Base-by-base conservation (phyloP, 2,329 filamentous ascomycete genomes). In the Fusarium sp. region DNA sequence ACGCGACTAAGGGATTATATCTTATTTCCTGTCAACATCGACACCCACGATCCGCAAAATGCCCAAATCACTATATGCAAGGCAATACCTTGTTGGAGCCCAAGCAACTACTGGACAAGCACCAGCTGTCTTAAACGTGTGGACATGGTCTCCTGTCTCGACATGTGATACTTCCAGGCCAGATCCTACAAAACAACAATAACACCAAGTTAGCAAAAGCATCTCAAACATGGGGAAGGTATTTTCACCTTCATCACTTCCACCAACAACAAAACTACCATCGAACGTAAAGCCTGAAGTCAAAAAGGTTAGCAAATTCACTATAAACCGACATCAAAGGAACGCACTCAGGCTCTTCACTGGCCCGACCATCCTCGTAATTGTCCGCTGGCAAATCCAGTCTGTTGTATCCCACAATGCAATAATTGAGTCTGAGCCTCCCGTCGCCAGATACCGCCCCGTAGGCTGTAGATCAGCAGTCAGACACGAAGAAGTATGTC, bases 381-480 rank as follows among this genome's bases (percentile, higher is more conserved):
- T 85, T 3, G 92, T 94, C 68, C 91, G 88, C 77, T 91, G 88
- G 78, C 93, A 95, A 63, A 93, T 89, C 92, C 93, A 95, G 74
- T 93, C 91, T 45, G 87, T 87, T 8, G 93, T 95, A 77, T 95
- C 93, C 91, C 93, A 96, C 7, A 96, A 84, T 10, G 91, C 87
- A 74, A 95, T 92, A 57, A 94, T 88, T 3, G 92, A 92, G 78
- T 96, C 93, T 15, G 91, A 90, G 15, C 92, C 93, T 36, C 93
- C 93, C 0, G 92, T 93, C 1, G 93, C 93, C 50, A 96, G 85
- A 78, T 91, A 93, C 47, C 90, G 87, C 45, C 91, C 93, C 50
- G 89, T 90, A 2, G 93, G 93, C 72, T 93, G 92, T 77, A 95
- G 84, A 70, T 91, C 91, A 18, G 90, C 87, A 14, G 90, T 88